Evolutionary conservation across 139 green algal genomes (phyloP).

Genomic region (Mychonastes homosphaera): DNA sequence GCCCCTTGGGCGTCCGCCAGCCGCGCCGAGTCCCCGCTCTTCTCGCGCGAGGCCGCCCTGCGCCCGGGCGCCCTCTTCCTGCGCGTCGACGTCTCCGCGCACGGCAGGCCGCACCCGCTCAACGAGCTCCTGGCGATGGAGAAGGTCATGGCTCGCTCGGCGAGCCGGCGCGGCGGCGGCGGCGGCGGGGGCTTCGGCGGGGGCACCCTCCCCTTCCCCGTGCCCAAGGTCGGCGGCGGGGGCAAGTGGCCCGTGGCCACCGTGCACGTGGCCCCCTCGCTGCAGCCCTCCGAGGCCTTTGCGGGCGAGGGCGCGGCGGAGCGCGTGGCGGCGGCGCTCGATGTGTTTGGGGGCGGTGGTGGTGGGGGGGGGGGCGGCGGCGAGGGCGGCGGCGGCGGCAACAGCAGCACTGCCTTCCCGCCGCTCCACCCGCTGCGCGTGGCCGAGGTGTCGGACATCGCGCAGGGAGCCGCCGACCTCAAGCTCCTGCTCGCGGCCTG

Average conservation of each 20-base stretch:
- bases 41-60: conserved; percentile 19
- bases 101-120: too few relatives aligned
- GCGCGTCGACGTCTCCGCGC: conserved; percentile 35
- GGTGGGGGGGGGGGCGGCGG: background rate
- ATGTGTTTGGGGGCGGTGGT: background rate
- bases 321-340: conserved; percentile 3
- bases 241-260: conserved; percentile 46
- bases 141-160: conserved; percentile 40
- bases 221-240: conserved; percentile 32
- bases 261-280: conserved; percentile 37
- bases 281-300: conserved; percentile 26
- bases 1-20: conserved; percentile 41
- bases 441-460: conserved; percentile 11
- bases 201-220: too few relatives aligned
- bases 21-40: background rate
- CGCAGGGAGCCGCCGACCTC: conserved; percentile 36
- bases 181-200: too few relatives aligned
- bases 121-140: conserved; percentile 36
- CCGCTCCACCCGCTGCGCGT: background rate
- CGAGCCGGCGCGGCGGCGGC: too few relatives aligned
- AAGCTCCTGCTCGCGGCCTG: conserved; percentile 33
- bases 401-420: background rate
- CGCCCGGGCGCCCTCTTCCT: conserved; percentile 21
- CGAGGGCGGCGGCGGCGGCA: background rate
- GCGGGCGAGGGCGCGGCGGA: conserved; percentile 7